Evolutionary conservation across 1,284 basidiomycete species (phyloP).

Genomic region (Rhodotorula sp.): DNA sequence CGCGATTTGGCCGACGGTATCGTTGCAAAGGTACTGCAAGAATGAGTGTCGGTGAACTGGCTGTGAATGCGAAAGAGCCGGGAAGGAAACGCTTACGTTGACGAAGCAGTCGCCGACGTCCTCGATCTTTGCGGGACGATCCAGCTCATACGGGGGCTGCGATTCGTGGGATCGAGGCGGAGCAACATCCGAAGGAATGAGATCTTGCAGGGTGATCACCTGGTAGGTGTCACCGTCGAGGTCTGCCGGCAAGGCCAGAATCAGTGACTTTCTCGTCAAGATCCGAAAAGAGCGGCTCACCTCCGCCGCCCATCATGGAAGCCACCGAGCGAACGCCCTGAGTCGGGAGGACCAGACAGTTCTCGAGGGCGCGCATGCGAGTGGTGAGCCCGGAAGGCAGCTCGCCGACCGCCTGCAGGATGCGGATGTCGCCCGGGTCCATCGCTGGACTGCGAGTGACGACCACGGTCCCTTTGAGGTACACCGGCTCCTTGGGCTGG

Average conservation of each 20-base stretch:
- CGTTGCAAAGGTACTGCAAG: constrained; percentile 47
- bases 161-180: constrained; percentile 59
- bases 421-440: constrained; percentile 66
- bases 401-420: constrained; percentile 61
- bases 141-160: constrained; percentile 56
- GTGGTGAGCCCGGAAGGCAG: constrained; percentile 48
- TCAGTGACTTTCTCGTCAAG: neutral
- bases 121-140: constrained; percentile 61
- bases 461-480: constrained; percentile 59
- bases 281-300: neutral
- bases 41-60: constrained; percentile 55
- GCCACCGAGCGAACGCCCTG: constrained; percentile 47
- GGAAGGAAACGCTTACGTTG: neutral
- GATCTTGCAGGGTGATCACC: constrained; percentile 45
- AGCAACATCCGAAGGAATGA: constrained; percentile 54
- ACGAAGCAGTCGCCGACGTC: constrained; percentile 55
- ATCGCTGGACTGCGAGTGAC: constrained; percentile 66
- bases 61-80: constrained; percentile 51
- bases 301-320: constrained; percentile 30
- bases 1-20: constrained; percentile 36
- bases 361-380: constrained; percentile 7
- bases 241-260: neutral
- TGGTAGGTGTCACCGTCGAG: constrained; percentile 21
- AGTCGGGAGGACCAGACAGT: constrained; percentile 47
- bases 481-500: constrained; percentile 43